Percentiles rank a stretch among this genome's conserved stretches.
Conservation (phyloP, 768 basidiomycete genomes). For the Nidularia pulvinata region DNA sequence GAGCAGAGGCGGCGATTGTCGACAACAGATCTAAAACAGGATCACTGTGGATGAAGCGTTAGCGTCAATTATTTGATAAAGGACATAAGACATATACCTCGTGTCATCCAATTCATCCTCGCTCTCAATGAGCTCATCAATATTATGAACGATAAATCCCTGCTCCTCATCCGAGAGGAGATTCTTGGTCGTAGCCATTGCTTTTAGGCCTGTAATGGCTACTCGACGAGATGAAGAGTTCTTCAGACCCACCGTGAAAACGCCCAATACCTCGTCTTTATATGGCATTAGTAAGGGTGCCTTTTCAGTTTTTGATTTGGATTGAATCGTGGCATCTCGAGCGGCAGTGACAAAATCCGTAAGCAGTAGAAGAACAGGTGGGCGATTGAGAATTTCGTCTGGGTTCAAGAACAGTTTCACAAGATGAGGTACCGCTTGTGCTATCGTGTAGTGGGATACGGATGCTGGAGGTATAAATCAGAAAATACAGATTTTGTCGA, state of each 20-base stretch:
- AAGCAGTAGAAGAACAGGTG: conserved; percentile 65
- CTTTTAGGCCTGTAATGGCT: conserved; percentile 66
- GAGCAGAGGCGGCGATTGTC: conserved; percentile 54
- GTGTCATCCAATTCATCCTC: conserved; percentile 43
- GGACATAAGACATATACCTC: conserved; percentile 31
- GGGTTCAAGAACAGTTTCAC: conserved; percentile 73
- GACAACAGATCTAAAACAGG: conserved; percentile 63
- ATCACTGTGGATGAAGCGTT: conserved; percentile 35
- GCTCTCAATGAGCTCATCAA: conserved; percentile 65
- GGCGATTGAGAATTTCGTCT: conserved; percentile 65
- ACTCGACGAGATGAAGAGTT: conserved; percentile 46
- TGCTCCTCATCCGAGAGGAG: conserved; percentile 76
- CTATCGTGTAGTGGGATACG: conserved; percentile 65
- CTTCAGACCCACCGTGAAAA: conserved; percentile 59
- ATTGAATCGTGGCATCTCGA: conserved; percentile 33
- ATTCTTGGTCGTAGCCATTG: conserved; percentile 59
- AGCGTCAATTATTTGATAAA: neutral
- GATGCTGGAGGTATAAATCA: conserved; percentile 43
- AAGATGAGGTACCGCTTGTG: conserved; percentile 75
- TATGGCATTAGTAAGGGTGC: conserved; percentile 49
- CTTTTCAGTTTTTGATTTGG: conserved; percentile 5
- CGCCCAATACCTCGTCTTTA: conserved; percentile 78
- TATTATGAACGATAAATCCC: conserved; percentile 74
- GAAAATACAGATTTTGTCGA: neutral
- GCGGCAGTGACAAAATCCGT: conserved; percentile 62